These are phyloP conservation scores for Microbotryum violaceum DNA, from an alignment of 1,284 basidiomycete genomes.

Conservation along the genomic window DNA sequence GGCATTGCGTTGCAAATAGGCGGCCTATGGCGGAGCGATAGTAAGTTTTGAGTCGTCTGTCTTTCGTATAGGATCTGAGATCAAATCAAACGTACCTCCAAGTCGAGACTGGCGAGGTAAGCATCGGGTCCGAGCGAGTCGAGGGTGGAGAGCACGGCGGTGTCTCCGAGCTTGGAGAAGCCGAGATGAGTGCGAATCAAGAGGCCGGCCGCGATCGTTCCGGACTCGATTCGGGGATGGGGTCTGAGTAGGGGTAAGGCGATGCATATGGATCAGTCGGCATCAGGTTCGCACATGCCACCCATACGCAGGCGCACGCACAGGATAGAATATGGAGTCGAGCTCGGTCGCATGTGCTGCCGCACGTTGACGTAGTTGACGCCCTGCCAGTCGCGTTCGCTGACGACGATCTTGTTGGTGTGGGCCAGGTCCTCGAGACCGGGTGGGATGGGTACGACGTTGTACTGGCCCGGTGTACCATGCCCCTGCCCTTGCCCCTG, in stretches of 20 bases:
- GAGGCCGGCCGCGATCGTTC: slow-evolving; percentile 48
- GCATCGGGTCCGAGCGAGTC: slow-evolving; percentile 12
- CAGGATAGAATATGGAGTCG: slow-evolving; percentile 19
- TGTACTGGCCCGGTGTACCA: no score
- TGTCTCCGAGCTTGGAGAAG: slow-evolving; percentile 67
- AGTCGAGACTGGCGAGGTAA: slow-evolving; percentile 26
- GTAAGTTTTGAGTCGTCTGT: not conserved
- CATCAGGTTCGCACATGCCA: not conserved
- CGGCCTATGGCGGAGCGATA: slow-evolving; percentile 7
- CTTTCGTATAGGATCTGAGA: not conserved
- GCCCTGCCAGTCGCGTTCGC: slow-evolving; percentile 58
- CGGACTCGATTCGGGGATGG: slow-evolving; percentile 33
- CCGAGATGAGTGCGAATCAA: slow-evolving; percentile 65
- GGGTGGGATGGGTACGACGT: no score
- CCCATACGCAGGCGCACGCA: slow-evolving; percentile 3
- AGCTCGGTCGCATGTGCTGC: slow-evolving; percentile 10
- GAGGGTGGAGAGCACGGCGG: slow-evolving; percentile 55
- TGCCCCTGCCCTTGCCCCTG: no score
- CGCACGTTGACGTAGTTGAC: slow-evolving; percentile 30
- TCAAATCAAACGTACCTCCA: slow-evolving; percentile 18
- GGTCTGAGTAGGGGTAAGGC: slow-evolving; percentile 12
- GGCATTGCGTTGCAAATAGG: slow-evolving; percentile 32
- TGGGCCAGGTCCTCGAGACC: slow-evolving; percentile 47
- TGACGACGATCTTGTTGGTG: slow-evolving; percentile 71
- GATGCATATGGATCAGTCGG: not conserved